Evolutionary conservation across 2,329 filamentous ascomycete species (phyloP), one percentile per base, ranked within the genome.

Genomic region (Ascocoryne sarcoides): DNA sequence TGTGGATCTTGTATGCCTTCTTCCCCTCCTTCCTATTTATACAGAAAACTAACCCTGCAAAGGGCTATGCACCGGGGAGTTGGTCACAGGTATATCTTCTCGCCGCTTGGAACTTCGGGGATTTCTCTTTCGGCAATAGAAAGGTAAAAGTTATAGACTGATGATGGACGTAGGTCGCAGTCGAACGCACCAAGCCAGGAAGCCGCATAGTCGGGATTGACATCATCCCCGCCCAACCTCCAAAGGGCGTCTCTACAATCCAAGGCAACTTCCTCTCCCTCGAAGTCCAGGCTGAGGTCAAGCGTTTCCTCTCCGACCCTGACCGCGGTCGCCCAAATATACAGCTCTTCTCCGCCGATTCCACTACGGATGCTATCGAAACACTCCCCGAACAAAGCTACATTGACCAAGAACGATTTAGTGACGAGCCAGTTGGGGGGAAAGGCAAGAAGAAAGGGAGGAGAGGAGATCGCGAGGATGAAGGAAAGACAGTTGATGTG

Each of bases 121-220:
- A n/a, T n/a, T n/a, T n/a, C n/a, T n/a, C n/a, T n/a, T n/a, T n/a
- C n/a, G n/a, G n/a, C n/a, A n/a, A n/a, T n/a, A n/a, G n/a, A n/a
- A n/a, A n/a, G n/a, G n/a, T n/a, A n/a, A n/a, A n/a, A n/a, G n/a
- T n/a, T n/a, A n/a, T n/a, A n/a, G n/a, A n/a, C n/a, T n/a, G n/a
- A n/a, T n/a, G n/a, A n/a, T n/a, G 20, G 29, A 45, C 48, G 32
- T 56, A 93, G 79, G 87, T 96, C 26, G 92, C 92, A 14, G 67
- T 84, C 23, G 82, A 86, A 45, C 75, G 79, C 38, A 94, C 86
- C 4, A 71, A 75, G 45, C 89, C 89, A 0, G 65, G 74, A 33
- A 88, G 89, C 7, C 76, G 82, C 32, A 80, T 98, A 10, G 69
- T 98, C 19, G 93, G 92, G 9, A 90, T 98, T 55, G 92, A 98